Conservation (phyloP, 2,329 filamentous ascomycete genomes). For the Neonectria hederae region DNA sequence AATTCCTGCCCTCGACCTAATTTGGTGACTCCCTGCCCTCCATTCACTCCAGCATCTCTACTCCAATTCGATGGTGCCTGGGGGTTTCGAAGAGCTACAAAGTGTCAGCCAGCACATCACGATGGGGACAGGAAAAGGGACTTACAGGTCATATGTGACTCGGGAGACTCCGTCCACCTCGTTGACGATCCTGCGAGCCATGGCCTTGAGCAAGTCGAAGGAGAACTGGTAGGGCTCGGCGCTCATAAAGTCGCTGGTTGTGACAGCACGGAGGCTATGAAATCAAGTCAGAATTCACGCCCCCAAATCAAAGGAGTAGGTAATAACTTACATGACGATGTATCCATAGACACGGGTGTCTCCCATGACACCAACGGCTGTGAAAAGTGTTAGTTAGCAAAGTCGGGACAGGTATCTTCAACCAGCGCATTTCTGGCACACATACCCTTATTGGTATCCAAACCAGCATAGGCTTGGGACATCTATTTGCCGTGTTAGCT, state of each 20-base stretch:
- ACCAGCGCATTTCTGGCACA: background rate
- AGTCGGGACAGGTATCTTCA: background rate
- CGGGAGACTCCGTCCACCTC: slow-evolving; percentile 13
- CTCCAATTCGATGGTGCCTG: background rate
- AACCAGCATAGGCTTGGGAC: slow-evolving; percentile 58
- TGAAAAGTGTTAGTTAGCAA: background rate
- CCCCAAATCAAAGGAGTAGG: background rate
- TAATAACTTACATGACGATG: slow-evolving; percentile 3
- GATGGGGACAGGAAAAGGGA: background rate
- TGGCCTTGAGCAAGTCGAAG: background rate
- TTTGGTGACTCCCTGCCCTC: background rate
- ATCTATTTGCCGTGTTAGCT: slow-evolving; percentile 45
- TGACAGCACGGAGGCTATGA: background rate
- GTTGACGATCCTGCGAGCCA: slow-evolving; percentile 8
- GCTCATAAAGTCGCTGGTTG: slow-evolving; percentile 9
- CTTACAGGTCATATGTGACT: background rate
- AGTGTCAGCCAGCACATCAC: background rate
- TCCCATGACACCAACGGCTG: slow-evolving; percentile 21
- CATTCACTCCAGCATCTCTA: background rate
- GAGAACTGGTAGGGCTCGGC: slow-evolving; percentile 11
- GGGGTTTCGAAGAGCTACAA: background rate
- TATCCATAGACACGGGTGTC: slow-evolving; percentile 19
- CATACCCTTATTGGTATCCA: slow-evolving; percentile 53
- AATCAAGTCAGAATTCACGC: background rate
- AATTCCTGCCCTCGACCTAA: background rate